phyloP scores from a whole-genome alignment of 2,329 filamentous ascomycete species.

The Clarireedia hainanense region DNA sequence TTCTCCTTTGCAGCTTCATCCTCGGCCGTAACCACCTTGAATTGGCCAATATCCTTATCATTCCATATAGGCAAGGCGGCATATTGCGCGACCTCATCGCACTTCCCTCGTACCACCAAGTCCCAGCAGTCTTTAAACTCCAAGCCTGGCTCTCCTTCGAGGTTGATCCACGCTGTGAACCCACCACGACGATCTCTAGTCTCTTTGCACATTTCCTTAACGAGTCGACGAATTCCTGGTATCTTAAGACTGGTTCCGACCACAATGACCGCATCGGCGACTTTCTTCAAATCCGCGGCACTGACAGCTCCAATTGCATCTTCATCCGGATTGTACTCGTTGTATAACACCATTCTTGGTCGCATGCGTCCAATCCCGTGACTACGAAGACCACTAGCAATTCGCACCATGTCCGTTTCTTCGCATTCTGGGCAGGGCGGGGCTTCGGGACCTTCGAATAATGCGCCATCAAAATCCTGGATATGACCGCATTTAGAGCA shows the following conservation, averaged over 20 bases:
- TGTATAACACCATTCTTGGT: conserved; percentile 93
- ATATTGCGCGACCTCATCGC: conserved; percentile 76
- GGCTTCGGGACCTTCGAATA: conserved; percentile 79
- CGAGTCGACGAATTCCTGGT: conserved; percentile 81
- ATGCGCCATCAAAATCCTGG: conserved; percentile 63
- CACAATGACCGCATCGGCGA: conserved; percentile 87
- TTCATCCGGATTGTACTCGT: conserved; percentile 93
- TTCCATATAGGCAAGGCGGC: conserved; percentile 57
- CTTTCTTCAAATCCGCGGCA: conserved; percentile 71
- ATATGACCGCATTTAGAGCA: conserved; percentile 86
- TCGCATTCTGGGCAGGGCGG: conserved; percentile 73
- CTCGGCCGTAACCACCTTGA: conserved; percentile 37
- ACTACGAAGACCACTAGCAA: conserved; percentile 75
- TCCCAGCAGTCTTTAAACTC: conserved; percentile 94
- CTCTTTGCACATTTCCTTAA: conserved; percentile 81
- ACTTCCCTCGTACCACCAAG: conserved; percentile 76
- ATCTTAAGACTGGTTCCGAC: conserved; percentile 95
- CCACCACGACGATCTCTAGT: conserved; percentile 78
- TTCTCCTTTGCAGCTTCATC: conserved; percentile 34
- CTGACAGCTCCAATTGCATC: conserved; percentile 93
- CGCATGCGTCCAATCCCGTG: conserved; percentile 87
- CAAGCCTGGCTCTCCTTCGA: conserved; percentile 71
- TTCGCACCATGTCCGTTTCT: conserved; percentile 67
- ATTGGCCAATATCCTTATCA: conserved; percentile 43
- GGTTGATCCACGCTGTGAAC: conserved; percentile 90